Evolutionary conservation across 768 basidiomycete genomes (phyloP).

Genomic region (Agaricus bisporus): DNA sequence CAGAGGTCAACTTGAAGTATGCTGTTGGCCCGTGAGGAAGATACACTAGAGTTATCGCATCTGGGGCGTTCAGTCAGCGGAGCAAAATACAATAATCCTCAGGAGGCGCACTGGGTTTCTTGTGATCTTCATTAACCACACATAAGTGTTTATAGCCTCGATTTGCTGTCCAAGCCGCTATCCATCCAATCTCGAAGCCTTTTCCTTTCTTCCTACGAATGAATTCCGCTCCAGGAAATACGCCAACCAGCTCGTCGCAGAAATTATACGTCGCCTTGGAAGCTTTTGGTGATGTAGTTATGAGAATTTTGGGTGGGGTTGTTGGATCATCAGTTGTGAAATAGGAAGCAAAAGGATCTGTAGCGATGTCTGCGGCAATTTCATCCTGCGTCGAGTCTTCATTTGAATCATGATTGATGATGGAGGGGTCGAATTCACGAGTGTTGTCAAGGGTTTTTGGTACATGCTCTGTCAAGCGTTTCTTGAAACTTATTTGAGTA

Average conservation of each 20-base stretch:
- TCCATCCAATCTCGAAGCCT: slow-evolving; percentile 84
- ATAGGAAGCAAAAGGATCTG: slow-evolving; percentile 75
- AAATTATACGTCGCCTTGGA: slow-evolving; percentile 89
- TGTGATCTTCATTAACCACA: slow-evolving; percentile 95
- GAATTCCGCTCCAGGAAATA: slow-evolving; percentile 92
- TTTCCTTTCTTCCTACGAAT: slow-evolving; percentile 82
- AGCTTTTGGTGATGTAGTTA: slow-evolving; percentile 87
- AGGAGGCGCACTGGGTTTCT: slow-evolving; percentile 77
- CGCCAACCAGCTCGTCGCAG: slow-evolving; percentile 82
- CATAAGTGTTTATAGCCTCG: slow-evolving; percentile 84
- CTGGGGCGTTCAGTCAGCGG: slow-evolving; percentile 33
- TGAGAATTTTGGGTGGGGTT: slow-evolving; percentile 78
- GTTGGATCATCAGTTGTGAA: slow-evolving; percentile 65
- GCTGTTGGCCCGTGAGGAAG: slow-evolving; percentile 92
- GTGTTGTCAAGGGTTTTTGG: slow-evolving; percentile 92
- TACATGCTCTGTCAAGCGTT: slow-evolving; percentile 78
- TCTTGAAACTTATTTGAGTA: slow-evolving; percentile 33
- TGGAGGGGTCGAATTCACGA: slow-evolving; percentile 75
- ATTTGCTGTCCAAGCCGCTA: slow-evolving; percentile 90
- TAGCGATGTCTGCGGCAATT: slow-evolving; percentile 58
- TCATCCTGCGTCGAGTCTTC: slow-evolving; percentile 40
- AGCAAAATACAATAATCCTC: not conserved
- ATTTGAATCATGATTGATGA: slow-evolving; percentile 49
- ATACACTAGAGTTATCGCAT: slow-evolving; percentile 87
- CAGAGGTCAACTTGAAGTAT: slow-evolving; percentile 89